Conservation (phyloP, 257 asterid species). For the Solanum rostratum region DNA sequence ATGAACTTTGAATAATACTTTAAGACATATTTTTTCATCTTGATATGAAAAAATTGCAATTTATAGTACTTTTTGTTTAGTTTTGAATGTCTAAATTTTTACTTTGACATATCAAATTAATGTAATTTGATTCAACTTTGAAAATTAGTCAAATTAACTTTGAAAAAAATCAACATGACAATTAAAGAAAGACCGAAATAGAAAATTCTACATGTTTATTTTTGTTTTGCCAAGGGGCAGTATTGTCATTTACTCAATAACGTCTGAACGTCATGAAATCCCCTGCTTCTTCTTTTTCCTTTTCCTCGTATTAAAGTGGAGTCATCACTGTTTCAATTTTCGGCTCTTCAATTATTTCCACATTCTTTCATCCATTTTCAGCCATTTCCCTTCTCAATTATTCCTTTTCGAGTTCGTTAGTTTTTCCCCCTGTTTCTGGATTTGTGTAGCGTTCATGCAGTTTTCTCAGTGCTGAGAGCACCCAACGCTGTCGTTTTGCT, state of each 20-base stretch:
- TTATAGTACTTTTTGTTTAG: too few relatives aligned
- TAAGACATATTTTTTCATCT: too few relatives aligned
- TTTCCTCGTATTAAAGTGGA: neutral
- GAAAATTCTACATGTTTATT: too few relatives aligned
- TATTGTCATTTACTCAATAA: neutral
- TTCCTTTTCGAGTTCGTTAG: neutral
- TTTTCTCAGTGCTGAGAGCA: neutral
- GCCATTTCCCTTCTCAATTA: neutral
- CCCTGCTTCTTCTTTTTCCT: neutral
- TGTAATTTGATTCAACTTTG: too few relatives aligned
- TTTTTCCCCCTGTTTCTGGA: neutral
- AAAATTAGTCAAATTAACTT: too few relatives aligned
- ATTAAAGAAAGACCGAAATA: too few relatives aligned
- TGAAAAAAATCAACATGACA: too few relatives aligned
- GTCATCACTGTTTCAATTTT: neutral
- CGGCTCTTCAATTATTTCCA: neutral
- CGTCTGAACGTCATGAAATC: neutral
- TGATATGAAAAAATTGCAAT: too few relatives aligned
- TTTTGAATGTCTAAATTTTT: too few relatives aligned
- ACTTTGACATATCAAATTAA: too few relatives aligned
- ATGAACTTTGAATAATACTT: too few relatives aligned
- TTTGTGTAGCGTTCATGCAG: neutral
- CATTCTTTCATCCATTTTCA: neutral
- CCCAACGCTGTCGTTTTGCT: neutral
- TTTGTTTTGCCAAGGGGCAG: neutral